Base-by-base conservation (phyloP, 805 yeast genomes). In the Pichia scutulata region DNA sequence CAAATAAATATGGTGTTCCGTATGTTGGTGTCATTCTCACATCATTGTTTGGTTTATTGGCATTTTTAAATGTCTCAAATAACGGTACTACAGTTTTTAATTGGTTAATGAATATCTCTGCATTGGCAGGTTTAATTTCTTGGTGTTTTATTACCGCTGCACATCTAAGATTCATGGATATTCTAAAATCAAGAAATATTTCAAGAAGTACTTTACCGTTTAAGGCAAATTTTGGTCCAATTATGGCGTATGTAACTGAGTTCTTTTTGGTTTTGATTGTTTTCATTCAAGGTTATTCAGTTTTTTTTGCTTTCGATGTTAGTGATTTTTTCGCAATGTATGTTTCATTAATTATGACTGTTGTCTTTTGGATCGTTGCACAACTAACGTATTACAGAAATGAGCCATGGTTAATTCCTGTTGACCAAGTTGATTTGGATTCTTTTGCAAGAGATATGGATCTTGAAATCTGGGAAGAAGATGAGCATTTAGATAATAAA, bases 81-180 rank as follows among this genome's bases (percentile, higher is more conserved):
- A 70, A 75, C 50, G 85, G 85, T 51, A 61, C 64, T 40, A 72
- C 75, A 4, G 89, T 82, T 28, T 85, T 85, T 69, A 70, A 76
- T 60, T 85, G 90, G 90, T 71, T 85, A 52, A 68, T 84, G 57
- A 84, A 83, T 64, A 83, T 85, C 58, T 77, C 87, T n/a, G 86
- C 86, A 26, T 83, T 84, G 45, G 82, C 89, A 12, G 90, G 90
- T 52, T 73, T 84, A 56, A 81, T 84, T 57, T 75, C 86, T 18
- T 83, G 90, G 90, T 75, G 80, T 45, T 76, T 80, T 63, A 83
- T 84, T 53, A 73, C 82, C 26, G 65, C 76, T 43, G 71, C 85
- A 3, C 90, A 84, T 66, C 67, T 85, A 51, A 72, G 90, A 63
- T 85, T 84, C 68, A 84, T 84, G 82, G 65, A 71, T 40, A 82